Evolutionary conservation across 108 stramenopile genomes (phyloP).

Genomic region (Cyclostephanos invisitatus): DNA sequence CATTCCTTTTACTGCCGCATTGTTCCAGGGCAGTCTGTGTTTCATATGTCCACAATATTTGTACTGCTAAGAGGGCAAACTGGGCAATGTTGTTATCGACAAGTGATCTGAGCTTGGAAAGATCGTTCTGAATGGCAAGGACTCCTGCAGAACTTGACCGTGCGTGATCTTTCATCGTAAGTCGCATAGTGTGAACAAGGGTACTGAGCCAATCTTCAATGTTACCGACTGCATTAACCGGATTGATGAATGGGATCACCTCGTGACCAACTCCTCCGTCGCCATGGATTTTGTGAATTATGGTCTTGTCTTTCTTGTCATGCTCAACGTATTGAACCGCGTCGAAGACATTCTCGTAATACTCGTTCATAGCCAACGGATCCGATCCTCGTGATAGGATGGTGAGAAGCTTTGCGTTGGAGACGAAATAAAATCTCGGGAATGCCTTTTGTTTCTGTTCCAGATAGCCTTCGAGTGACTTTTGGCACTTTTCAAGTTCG

Average conservation of each 20-base stretch:
- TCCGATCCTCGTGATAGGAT: constrained; percentile 91
- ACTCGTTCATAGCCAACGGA: constrained; percentile 90
- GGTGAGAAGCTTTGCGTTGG: constrained; percentile 84
- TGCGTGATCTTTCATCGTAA: constrained; percentile 81
- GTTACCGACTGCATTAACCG: constrained; percentile 84
- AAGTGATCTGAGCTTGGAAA: constrained; percentile 71
- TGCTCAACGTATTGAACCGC: constrained; percentile 88
- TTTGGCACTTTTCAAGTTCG: constrained; percentile 92
- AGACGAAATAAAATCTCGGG: constrained; percentile 93
- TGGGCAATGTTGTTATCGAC: constrained; percentile 85
- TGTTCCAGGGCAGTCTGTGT: constrained; percentile 82
- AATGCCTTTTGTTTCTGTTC: constrained; percentile 92
- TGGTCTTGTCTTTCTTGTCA: constrained; percentile 85
- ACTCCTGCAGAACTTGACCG: constrained; percentile 69
- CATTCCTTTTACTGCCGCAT: constrained; percentile 77
- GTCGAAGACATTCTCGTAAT: constrained; percentile 92
- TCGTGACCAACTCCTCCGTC: constrained; percentile 77
- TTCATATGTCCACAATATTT: constrained; percentile 88
- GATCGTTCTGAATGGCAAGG: constrained; percentile 58
- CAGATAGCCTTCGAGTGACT: constrained; percentile 90
- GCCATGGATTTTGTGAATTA: constrained; percentile 80
- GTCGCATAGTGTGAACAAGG: constrained; percentile 76
- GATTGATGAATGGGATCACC: constrained; percentile 62
- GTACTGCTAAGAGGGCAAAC: constrained; percentile 88
- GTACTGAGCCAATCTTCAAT: constrained; percentile 92